Conservation (phyloP, 805 yeast species). For the Komagataella pastoris region DNA sequence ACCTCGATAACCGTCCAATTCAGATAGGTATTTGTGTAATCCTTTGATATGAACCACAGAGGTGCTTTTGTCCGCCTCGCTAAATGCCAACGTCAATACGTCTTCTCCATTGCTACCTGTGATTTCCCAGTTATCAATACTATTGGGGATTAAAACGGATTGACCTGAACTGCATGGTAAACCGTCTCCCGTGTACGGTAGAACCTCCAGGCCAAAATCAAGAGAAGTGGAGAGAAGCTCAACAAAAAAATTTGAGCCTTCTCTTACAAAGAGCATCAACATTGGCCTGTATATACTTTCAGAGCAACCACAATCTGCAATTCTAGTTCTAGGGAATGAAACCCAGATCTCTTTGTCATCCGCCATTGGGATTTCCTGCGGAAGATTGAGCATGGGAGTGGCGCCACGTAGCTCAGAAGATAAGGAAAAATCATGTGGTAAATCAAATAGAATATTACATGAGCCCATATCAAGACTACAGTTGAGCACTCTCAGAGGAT, state of each 20-base stretch:
- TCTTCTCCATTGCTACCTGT: conserved; percentile 8
- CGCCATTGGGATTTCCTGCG: neutral
- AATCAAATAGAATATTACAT: conserved; percentile 4
- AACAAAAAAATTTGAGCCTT: conserved; percentile 3
- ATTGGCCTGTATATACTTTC: conserved; percentile 23
- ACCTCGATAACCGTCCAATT: neutral
- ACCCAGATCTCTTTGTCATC: conserved; percentile 20
- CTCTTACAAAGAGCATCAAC: conserved; percentile 12
- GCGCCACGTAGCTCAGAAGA: conserved; percentile 5
- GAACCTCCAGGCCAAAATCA: conserved; percentile 12
- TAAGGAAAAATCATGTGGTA: neutral
- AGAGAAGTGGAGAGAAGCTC: conserved; percentile 6
- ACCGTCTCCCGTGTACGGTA: conserved; percentile 6
- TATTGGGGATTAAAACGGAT: conserved; percentile 21
- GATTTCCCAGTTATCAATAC: conserved; percentile 18
- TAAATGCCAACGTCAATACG: conserved; percentile 19
- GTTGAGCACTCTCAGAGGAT: conserved; percentile 6
- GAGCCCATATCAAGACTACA: conserved; percentile 6
- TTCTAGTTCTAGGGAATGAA: conserved; percentile 25
- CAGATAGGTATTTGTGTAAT: conserved; percentile 9
- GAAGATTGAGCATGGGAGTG: conserved; percentile 5
- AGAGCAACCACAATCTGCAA: conserved; percentile 24
- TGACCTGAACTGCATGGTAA: conserved; percentile 9
- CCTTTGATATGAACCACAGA: conserved; percentile 21
- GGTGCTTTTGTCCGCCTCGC: conserved; percentile 23